Percentiles rank a stretch among this genome's conserved stretches.
These are phyloP conservation scores for Pyrrhoderma lamaoense DNA, from an alignment of 1,284 basidiomycete species.

Conservation along the genomic window DNA sequence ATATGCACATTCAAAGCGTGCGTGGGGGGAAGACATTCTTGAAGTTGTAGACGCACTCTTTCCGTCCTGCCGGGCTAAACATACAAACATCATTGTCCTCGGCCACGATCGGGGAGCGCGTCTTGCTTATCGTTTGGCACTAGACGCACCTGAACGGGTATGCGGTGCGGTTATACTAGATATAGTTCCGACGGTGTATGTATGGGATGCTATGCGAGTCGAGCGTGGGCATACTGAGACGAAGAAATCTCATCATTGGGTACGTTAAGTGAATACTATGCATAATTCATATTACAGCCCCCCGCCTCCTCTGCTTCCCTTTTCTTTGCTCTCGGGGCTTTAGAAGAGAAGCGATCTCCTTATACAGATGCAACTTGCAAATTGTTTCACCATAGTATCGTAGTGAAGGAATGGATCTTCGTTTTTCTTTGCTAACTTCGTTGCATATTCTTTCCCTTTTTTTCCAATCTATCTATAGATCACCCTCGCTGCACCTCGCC, in stretches of 20 bases:
- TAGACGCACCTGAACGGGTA: conserved; percentile 22
- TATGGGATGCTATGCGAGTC: conserved; percentile 23
- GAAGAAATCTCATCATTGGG: conserved; percentile 23
- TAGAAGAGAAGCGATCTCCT: no score
- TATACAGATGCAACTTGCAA: no score
- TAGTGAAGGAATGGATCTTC: no score
- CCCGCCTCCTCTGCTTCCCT: not conserved
- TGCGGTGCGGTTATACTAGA: conserved; percentile 23
- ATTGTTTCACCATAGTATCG: no score
- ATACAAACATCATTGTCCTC: conserved; percentile 20
- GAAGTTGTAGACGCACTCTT: conserved; percentile 21
- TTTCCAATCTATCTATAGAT: conserved; percentile 17
- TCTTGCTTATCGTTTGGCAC: conserved; percentile 24
- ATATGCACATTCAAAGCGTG: conserved; percentile 23
- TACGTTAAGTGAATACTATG: not conserved
- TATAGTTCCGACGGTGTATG: conserved; percentile 24
- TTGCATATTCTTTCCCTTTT: not conserved
- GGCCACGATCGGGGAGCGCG: conserved; percentile 27
- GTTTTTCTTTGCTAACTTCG: not conserved
- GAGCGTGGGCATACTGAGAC: conserved; percentile 21
- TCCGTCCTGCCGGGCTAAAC: not conserved
- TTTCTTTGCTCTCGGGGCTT: not conserved
- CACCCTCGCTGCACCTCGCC: conserved; percentile 24
- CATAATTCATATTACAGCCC: not conserved
- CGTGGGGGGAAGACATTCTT: conserved; percentile 23